Percentiles rank a stretch among this genome's conserved stretches.
These are phyloP conservation scores for Alternaria gaisen DNA, from an alignment of 2,329 filamentous ascomycete species.

Conservation along the genomic window DNA sequence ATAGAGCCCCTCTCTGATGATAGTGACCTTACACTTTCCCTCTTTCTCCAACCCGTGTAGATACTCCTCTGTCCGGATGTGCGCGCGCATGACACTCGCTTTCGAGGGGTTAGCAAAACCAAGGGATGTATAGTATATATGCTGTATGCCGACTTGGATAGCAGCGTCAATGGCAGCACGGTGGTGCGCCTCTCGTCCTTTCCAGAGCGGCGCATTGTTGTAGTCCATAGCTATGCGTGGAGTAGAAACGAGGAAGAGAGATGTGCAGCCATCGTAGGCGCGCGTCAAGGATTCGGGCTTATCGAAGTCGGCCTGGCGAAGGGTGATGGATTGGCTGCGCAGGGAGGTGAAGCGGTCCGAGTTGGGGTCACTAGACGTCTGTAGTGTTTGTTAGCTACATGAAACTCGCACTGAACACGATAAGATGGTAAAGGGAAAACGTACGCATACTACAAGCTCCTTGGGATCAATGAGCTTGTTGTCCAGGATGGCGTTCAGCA, in stretches of 20 bases:
- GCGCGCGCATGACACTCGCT: constrained; percentile 57
- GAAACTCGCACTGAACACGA: neutral
- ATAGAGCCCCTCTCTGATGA: constrained; percentile 57
- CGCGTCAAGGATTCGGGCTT: constrained; percentile 42
- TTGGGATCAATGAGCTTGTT: constrained; percentile 50
- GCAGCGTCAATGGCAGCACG: constrained; percentile 56
- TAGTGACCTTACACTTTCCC: constrained; percentile 40
- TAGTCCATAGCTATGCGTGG: constrained; percentile 57
- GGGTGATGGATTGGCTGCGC: constrained; percentile 40
- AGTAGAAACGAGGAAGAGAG: constrained; percentile 57
- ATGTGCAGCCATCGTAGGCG: constrained; percentile 51
- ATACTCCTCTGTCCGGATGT: constrained; percentile 56
- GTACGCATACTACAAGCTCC: constrained; percentile 51
- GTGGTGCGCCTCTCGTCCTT: constrained; percentile 57
- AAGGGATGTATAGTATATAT: constrained; percentile 59
- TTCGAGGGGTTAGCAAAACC: constrained; percentile 54
- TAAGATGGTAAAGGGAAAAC: constrained; percentile 8
- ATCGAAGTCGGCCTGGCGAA: constrained; percentile 54
- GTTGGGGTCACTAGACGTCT: constrained; percentile 34
- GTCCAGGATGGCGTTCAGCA: constrained; percentile 54
- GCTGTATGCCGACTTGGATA: constrained; percentile 51
- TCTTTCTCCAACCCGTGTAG: constrained; percentile 41
- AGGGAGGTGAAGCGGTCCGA: constrained; percentile 39
- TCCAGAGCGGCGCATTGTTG: constrained; percentile 51
- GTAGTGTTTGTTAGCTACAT: neutral